Conservation (phyloP, 2,329 filamentous ascomycete species). For the Pseudogymnoascus sp. region DNA sequence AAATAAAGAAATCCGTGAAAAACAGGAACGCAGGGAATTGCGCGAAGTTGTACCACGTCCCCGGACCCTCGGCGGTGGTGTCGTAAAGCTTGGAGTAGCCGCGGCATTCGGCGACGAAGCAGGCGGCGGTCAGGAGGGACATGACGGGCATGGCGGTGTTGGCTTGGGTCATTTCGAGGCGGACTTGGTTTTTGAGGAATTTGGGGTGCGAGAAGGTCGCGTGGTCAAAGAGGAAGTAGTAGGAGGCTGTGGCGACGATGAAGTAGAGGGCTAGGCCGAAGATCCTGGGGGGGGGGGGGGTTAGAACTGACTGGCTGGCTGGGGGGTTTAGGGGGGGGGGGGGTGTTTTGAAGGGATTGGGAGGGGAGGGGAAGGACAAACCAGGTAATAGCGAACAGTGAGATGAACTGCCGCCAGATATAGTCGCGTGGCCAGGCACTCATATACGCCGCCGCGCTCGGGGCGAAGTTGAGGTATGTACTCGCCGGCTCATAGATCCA, state of each 20-base stretch:
- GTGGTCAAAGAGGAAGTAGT: slow-evolving; percentile 86
- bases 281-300: slow-evolving; percentile 46
- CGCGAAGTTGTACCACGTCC: slow-evolving; percentile 64
- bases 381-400: slow-evolving; percentile 81
- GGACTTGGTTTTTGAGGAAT: slow-evolving; percentile 89
- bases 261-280: slow-evolving; percentile 84
- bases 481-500: slow-evolving; percentile 69
- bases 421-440: slow-evolving; percentile 73
- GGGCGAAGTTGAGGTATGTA: slow-evolving; percentile 57
- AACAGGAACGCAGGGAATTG: slow-evolving; percentile 83
- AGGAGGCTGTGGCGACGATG: slow-evolving; percentile 72
- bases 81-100: slow-evolving; percentile 87
- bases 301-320: background rate
- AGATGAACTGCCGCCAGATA: slow-evolving; percentile 61
- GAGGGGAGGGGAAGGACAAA: slow-evolving; percentile 34
- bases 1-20: slow-evolving; percentile 86
- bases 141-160: slow-evolving; percentile 70
- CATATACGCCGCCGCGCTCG: slow-evolving; percentile 67
- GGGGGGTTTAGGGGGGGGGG: background rate
- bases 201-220: slow-evolving; percentile 81
- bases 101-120: slow-evolving; percentile 75
- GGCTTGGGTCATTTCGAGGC: slow-evolving; percentile 75
- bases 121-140: slow-evolving; percentile 69
- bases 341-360: background rate
- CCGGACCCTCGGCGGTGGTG: slow-evolving; percentile 63